Evolutionary conservation across 192 early-diverging fungal genomes (phyloP).

Genomic region (Chytriomyces sp.): DNA sequence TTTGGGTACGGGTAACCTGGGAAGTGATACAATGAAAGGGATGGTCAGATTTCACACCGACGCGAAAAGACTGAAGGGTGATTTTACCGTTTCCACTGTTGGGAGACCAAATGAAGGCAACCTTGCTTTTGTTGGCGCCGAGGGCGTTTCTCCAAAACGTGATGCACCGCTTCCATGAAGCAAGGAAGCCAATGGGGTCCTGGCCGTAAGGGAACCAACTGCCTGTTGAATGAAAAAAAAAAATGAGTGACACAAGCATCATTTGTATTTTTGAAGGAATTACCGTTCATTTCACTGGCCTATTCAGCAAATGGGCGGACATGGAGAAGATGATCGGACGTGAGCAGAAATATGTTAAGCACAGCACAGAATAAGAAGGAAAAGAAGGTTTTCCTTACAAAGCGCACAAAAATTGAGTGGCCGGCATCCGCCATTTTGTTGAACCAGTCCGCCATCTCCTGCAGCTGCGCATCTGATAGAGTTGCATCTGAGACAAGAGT

Average conservation of each 20-base stretch:
- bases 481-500: neutral
- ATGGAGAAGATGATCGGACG: neutral
- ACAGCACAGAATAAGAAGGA: neutral
- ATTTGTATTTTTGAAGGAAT: neutral
- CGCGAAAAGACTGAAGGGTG: neutral
- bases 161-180: conserved; percentile 22
- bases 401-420: conserved; percentile 30
- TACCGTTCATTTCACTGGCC: conserved; percentile 41
- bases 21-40: neutral
- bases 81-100: conserved; percentile 27
- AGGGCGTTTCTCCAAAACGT: conserved; percentile 23
- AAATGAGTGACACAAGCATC: neutral
- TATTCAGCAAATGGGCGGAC: neutral
- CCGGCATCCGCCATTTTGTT: conserved; percentile 31
- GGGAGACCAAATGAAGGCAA: conserved; percentile 39
- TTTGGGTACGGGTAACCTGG: conserved; percentile 19
- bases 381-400: conserved; percentile 2
- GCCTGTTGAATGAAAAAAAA: neutral
- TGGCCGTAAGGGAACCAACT: conserved; percentile 40
- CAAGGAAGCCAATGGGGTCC: conserved; percentile 33
- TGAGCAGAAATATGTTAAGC: neutral
- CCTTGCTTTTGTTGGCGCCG: conserved; percentile 30
- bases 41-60: neutral
- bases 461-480: conserved; percentile 21
- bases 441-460: conserved; percentile 22